Base-by-base conservation (phyloP, 225 moss, liverwort and hornwort species). In the Ulota crispa region DNA sequence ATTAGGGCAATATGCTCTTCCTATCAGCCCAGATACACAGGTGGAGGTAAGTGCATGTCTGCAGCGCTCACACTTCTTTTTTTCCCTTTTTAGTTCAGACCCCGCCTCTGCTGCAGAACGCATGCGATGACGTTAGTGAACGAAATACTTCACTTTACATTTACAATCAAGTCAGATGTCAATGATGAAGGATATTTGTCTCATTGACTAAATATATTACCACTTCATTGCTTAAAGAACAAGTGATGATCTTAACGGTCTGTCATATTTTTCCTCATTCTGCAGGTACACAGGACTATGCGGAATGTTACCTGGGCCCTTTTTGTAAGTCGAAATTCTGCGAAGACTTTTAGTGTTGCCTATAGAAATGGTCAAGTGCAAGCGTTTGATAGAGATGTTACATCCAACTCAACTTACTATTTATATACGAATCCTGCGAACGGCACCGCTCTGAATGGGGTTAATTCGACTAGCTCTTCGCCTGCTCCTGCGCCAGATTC, bases 351-450 rank as follows among this genome's bases (percentile, higher is more conserved):
- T 54, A 89, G 83, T 21, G 32, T 91, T 16, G 90, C 89, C 7
- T 92, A 92, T 63, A 83, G 67, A 54, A 92, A 94, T 76, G 92
- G 94, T 12, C 77, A 89, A 72, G 70, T 90, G 60, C 95, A 95
- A 88, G 81, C 84, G 1, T 95, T 84, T 30, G 73, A 92, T 45
- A 82, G 94, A 80, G 34, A n/a, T 45, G 13, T 1, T 30, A 36
- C 2, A 15, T 70, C 71, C 26, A 88, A 90, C 34, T 20, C 70
- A 43, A 85, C 91, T 4, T 80, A 11, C 47, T 95, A 94, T 71
- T 0, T 84, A 1, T 89, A 79, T 67, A 64, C 93, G 14, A 55
- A 89, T 32, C 88, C 85, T 41, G 27, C 6, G 20, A 92, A 90
- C 36, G 88, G 83, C 21, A 90, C 82, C 19, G 72, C 36, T 64